These are phyloP conservation scores for Aspergillus sclerotiicarbonarius DNA, from an alignment of 495 filamentous ascomycete species.

Conservation along the genomic window DNA sequence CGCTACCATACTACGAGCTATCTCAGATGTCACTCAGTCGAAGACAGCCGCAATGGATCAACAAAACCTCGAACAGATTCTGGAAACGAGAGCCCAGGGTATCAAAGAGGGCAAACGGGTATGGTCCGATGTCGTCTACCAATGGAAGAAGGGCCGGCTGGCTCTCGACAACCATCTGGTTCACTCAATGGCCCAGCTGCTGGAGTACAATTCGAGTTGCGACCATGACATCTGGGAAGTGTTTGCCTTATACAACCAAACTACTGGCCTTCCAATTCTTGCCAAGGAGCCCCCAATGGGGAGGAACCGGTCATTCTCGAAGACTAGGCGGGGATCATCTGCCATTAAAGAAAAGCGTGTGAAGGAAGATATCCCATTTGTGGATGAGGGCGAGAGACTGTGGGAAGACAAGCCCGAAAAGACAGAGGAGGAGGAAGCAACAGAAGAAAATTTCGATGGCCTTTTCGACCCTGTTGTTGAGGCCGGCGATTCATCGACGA, in stretches of 20 bases:
- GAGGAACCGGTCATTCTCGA: not conserved
- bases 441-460: slow-evolving; percentile 32
- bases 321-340: not conserved
- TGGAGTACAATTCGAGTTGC: slow-evolving; percentile 54
- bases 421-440: slow-evolving; percentile 23
- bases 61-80: slow-evolving; percentile 35
- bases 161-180: slow-evolving; percentile 71
- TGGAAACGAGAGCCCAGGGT: slow-evolving; percentile 30
- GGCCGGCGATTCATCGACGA: not conserved
- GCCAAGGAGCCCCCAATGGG: slow-evolving; percentile 20
- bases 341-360: not conserved
- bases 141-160: slow-evolving; percentile 69
- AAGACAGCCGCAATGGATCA: slow-evolving; percentile 26
- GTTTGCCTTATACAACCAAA: slow-evolving; percentile 70
- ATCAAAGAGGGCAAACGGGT: slow-evolving; percentile 62
- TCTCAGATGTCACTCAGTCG: slow-evolving; percentile 41
- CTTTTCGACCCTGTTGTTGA: slow-evolving; percentile 36
- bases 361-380: slow-evolving; percentile 34
- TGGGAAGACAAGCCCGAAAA: slow-evolving; percentile 12
- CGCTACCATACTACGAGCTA: slow-evolving; percentile 74
- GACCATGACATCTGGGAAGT: slow-evolving; percentile 65
- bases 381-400: slow-evolving; percentile 25
- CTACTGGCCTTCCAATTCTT: slow-evolving; percentile 63
- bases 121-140: slow-evolving; percentile 74
- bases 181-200: slow-evolving; percentile 69